Evolutionary conservation across 805 yeast genomes (phyloP), one percentile per base, ranked within the genome.

Genomic region (Ogataea allantospora): DNA sequence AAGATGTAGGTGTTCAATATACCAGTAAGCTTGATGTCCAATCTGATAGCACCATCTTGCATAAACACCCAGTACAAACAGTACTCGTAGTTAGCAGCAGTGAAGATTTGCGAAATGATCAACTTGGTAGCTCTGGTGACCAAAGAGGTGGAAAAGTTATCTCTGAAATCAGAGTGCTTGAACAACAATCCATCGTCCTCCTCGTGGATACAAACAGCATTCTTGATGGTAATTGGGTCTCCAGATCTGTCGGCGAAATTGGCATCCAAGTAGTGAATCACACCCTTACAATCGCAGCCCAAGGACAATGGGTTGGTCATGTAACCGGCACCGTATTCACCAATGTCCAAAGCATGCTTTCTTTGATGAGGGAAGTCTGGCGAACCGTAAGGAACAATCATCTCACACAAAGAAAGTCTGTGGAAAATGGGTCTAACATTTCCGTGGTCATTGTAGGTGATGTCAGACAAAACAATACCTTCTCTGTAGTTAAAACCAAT

Each of bases 221-320:
- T 81, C 63, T 79, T 82, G 43, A 83, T 71, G 22, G 87, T 78
- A 48, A 78, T 67, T 42, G 88, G 80, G 15, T 75, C 80, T 58
- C 93, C 93, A 7, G 67, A 61, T 60, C 78, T 74, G 62, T 77
- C 78, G 22, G 80, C 71, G 57, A 82, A 80, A 61, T 77, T 80
- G n/a, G 86, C 89, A 63, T 84, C 89, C 63, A 84, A 58, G 66
- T 84, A 84, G 61, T 85, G 89, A 53, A 84, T 84, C 30, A 78
- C 87, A 58, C 93, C 93, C 62, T 84, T 83, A 68, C 93, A 84
- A 62, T 84, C 93, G 60, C 93, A 84, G 27, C 91, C 91, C 38
- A 83, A 71, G 14, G 83, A 66, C 48, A 84, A 70, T 22, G 89
- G 85, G 65, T 84, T 84, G 37, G 93, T 80, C 80, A 84, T 78